Conservation (phyloP, 2,329 filamentous ascomycete genomes). For the Pyrenochaeta sp. region DNA sequence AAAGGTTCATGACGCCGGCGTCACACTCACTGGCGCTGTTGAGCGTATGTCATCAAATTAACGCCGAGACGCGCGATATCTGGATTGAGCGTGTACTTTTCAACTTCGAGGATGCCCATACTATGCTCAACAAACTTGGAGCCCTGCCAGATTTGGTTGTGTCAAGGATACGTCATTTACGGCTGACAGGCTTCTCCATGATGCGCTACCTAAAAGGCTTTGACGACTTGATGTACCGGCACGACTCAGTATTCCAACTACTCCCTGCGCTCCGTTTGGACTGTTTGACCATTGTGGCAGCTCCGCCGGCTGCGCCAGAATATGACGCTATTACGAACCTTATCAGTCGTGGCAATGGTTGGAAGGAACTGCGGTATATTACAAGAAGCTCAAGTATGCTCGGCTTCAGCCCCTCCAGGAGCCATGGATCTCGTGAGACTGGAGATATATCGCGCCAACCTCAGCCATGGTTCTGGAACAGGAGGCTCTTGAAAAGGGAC, state of each 20-base stretch:
- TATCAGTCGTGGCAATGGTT: constrained; percentile 22
- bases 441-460: constrained; percentile 19
- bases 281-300: constrained; percentile 16
- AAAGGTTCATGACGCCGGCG: constrained; percentile 18
- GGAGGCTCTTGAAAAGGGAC: constrained; percentile 9
- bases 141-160: constrained; percentile 14
- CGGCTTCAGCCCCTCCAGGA: constrained; percentile 18
- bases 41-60: constrained; percentile 18
- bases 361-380: constrained; percentile 22
- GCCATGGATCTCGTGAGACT: constrained; percentile 19
- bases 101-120: constrained; percentile 22
- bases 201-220: constrained; percentile 24
- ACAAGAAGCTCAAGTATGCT: constrained; percentile 21
- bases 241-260: constrained; percentile 21
- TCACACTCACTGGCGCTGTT: constrained; percentile 21
- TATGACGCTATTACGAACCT: constrained; percentile 20
- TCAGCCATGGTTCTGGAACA: constrained; percentile 17
- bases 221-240: constrained; percentile 22
- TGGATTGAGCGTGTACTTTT: constrained; percentile 20
- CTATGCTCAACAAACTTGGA: constrained; percentile 18
- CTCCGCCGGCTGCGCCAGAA: constrained; percentile 19
- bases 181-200: constrained; percentile 18
- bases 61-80: constrained; percentile 19
- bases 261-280: constrained; percentile 20
- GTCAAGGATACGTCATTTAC: constrained; percentile 19